Conservation (phyloP, 73 alveolate species). For the Tetrahymena elliotti region DNA sequence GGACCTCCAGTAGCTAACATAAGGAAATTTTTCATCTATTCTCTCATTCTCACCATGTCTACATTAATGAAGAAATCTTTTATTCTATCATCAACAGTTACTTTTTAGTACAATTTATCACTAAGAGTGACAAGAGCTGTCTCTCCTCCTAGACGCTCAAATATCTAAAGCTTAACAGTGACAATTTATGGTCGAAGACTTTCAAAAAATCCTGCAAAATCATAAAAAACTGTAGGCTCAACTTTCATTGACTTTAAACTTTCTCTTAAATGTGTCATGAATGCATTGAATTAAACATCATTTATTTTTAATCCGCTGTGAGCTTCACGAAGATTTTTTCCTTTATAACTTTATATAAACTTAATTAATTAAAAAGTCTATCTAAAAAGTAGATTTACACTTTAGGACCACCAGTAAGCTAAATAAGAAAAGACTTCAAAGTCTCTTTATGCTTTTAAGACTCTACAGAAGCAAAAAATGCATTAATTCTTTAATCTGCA, state of each 20-base stretch:
- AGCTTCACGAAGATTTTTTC: not conserved
- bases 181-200: not conserved
- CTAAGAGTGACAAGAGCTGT: not conserved
- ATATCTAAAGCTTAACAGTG: not conserved
- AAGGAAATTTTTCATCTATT: not conserved
- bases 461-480: not conserved
- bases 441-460: not conserved
- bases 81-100: not conserved
- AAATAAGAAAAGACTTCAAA: not conserved
- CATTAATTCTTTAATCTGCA: not conserved
- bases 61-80: not conserved
- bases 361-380: not conserved
- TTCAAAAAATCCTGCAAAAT: not conserved
- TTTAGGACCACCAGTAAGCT: not conserved
- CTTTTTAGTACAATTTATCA: not conserved
- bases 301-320: not conserved
- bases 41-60: not conserved
- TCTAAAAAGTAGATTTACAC: not conserved
- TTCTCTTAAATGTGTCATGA: not conserved
- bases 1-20: not conserved
- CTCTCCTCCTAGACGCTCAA: not conserved
- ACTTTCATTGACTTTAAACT: not conserved
- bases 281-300: not conserved
- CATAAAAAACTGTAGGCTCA: not conserved
- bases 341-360: not conserved